Evolutionary conservation across 805 yeast genomes (phyloP), one percentile per base, ranked within the genome.

Genomic region (Ogataea zsoltii): DNA sequence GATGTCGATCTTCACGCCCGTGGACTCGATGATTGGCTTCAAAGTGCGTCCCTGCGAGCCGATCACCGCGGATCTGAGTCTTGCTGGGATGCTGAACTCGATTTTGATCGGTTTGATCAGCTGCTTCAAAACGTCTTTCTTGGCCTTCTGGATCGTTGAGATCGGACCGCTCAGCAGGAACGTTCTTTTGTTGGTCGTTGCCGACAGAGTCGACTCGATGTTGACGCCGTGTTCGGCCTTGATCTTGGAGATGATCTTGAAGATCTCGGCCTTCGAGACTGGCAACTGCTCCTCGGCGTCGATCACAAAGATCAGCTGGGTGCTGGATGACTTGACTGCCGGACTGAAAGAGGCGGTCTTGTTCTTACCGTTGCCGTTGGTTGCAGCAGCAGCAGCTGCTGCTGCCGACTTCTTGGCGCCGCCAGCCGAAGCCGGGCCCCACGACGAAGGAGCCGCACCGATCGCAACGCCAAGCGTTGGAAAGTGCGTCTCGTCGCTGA

Each of bases 21-120:
- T 77, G 30, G 76, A 71, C 42, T 77, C 85, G 39, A 86, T 75
- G 53, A 91, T 87, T 47, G 94, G 91, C 64, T 82, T 87, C 67
- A 91, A 79, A 49, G 75, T 84, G 56, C 76, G 78, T 63, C 98
- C 98, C 63, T 84, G 87, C 35, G 91, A 76, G 48, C 98, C 98
- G 67, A 91, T 91, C 47, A 91, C 79, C 40, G 79, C 77, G 7
- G 95, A 77, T 66, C 94, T 79, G 47, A 88, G 75, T 54, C 78
- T 79, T 12, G 91, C 78, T 26, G 98, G 97, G 42, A 91, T 79
- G 25, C 74, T 63, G 61, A 91, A 78, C 25, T 72, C 67, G 38
- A 79, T 68, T 5, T 68, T 69, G 45, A 85, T 79, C 44, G 95
- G 95, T 63, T 83, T 85, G 31, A 95, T 83, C 62, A 92, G 75